Evolutionary conservation across 495 filamentous ascomycete genomes (phyloP).

Genomic region (Aspergillus kassunensis): DNA sequence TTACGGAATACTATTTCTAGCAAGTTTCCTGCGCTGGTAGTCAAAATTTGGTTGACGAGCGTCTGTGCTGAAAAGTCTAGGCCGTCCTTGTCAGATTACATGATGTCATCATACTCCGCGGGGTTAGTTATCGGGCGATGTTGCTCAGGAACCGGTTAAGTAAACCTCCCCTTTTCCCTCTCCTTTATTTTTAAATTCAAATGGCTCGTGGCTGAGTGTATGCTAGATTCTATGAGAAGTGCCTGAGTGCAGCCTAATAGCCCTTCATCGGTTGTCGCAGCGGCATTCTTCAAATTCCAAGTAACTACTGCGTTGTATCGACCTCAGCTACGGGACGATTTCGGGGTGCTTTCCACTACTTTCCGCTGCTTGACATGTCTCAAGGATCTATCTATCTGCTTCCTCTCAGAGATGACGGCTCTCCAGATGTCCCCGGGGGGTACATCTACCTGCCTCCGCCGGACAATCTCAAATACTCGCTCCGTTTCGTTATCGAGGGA

Average conservation of each 20-base stretch:
- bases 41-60: neutral
- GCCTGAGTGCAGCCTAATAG: neutral
- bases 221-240: neutral
- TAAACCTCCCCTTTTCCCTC: neutral
- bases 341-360: neutral
- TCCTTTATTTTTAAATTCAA: neutral
- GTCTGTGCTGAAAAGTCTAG: conserved; percentile 4
- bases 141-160: conserved; percentile 17
- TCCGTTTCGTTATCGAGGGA: conserved; percentile 93
- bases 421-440: conserved; percentile 81
- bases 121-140: conserved; percentile 11
- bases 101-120: conserved; percentile 23
- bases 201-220: neutral
- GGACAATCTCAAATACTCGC: conserved; percentile 61
- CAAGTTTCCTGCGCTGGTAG: neutral
- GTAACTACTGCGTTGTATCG: neutral
- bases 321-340: neutral
- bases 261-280: neutral
- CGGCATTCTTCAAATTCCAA: conserved; percentile 1
- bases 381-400: conserved; percentile 70
- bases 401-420: conserved; percentile 84
- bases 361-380: conserved; percentile 23
- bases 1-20: neutral
- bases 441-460: conserved; percentile 90
- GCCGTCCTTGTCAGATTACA: conserved; percentile 2